These are phyloP conservation scores for Pugionium dolabratum DNA, from an alignment of 345 rosid genomes.

Conservation along the genomic window DNA sequence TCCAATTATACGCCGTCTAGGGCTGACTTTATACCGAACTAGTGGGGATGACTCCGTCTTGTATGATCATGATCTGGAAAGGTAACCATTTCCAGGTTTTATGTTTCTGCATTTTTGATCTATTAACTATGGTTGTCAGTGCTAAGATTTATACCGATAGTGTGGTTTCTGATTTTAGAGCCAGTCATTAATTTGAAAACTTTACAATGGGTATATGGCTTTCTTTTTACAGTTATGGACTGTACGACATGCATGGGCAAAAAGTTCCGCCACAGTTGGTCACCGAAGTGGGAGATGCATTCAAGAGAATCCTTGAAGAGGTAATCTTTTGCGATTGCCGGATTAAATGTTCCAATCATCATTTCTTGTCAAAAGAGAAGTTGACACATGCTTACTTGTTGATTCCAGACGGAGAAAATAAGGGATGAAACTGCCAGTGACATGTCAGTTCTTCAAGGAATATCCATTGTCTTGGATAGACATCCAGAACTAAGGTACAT, in stretches of 20 bases:
- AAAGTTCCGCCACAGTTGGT: slow-evolving; percentile 68
- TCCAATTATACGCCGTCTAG: slow-evolving; percentile 70
- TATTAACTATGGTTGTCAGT: not conserved
- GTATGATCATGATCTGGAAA: slow-evolving; percentile 94
- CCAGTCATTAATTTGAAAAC: slow-evolving; percentile 13
- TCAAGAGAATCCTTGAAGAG: slow-evolving; percentile 80
- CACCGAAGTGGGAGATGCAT: slow-evolving; percentile 68
- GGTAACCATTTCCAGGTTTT: slow-evolving; percentile 46
- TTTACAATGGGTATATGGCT: slow-evolving; percentile 26
- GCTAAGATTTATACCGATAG: not conserved
- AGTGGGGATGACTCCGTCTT: slow-evolving; percentile 87
- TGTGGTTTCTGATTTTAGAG: not conserved
- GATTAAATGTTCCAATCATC: not conserved
- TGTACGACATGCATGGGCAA: slow-evolving; percentile 64
- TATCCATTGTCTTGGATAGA: slow-evolving; percentile 65
- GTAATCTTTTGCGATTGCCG: slow-evolving; percentile 41
- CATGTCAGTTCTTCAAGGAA: slow-evolving; percentile 87
- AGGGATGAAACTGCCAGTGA: slow-evolving; percentile 69
- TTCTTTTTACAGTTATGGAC: slow-evolving; percentile 55
- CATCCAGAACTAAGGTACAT: slow-evolving; percentile 75
- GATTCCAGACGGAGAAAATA: slow-evolving; percentile 67
- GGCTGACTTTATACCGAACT: slow-evolving; percentile 78
- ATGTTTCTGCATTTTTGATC: not conserved
- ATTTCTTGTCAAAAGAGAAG: not conserved
- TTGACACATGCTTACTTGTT: slow-evolving; percentile 31